Conservation (phyloP, 768 basidiomycete genomes). For the Pisolithus sp. region DNA sequence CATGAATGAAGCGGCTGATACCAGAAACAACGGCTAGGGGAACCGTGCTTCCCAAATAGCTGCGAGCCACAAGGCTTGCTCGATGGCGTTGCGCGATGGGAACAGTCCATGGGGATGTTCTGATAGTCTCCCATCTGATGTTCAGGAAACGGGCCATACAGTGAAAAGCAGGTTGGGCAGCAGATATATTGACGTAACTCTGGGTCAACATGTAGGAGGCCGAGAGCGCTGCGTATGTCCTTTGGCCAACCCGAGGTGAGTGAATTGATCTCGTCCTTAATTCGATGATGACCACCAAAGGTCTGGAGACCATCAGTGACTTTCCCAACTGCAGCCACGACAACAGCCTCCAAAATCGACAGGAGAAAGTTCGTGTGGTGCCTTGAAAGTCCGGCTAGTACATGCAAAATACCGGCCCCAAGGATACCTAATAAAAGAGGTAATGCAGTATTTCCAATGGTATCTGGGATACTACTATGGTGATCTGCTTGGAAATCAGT, state of each 20-base stretch:
- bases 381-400: not conserved
- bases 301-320: too few relatives aligned
- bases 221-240: conserved; percentile 14
- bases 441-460: not conserved
- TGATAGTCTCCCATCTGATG: not conserved
- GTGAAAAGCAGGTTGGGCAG: conserved; percentile 24
- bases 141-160: conserved; percentile 9
- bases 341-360: too few relatives aligned
- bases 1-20: conserved; percentile 25
- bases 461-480: not conserved
- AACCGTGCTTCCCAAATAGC: not conserved
- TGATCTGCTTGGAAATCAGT: not conserved
- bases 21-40: conserved; percentile 8
- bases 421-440: not conserved
- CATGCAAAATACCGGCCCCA: not conserved
- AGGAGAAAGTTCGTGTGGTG: not conserved
- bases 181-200: conserved; percentile 14
- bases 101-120: conserved; percentile 15
- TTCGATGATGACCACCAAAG: not conserved
- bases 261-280: not conserved
- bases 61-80: conserved; percentile 7
- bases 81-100: conserved; percentile 8
- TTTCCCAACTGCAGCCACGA: too few relatives aligned
- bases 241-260: not conserved
- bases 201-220: conserved; percentile 12